Base-by-base conservation (phyloP, 2,329 filamentous ascomycete species). In the Grosmannia clavigera region DNA sequence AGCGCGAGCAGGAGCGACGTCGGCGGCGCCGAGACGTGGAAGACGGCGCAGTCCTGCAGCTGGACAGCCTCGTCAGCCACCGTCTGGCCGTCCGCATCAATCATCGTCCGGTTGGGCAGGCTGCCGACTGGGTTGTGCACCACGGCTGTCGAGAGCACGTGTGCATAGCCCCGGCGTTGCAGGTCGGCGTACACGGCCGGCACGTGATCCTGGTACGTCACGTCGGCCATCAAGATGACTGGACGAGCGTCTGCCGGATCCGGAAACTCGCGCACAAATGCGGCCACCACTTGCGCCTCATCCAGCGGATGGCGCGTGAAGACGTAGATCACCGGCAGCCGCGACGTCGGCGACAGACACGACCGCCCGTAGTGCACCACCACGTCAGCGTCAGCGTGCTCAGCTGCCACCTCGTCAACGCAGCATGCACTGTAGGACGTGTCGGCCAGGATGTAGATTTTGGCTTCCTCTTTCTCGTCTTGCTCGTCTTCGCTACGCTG, bases 401-500 rank as follows among this genome's bases (percentile, higher is more conserved):
- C 92, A 2, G 94, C 94, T 0, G 94, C 94, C 50, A 97, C 86
- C 74, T 99, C 94, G 68, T 99, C 94, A 22, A 97, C 92, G 68
- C 94, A 99, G 74, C 94, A 99, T 0, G 92, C 87, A 62, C 94
- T 95, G 73, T 97, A 99, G 2, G 92, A 96, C 2, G 94, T 97
- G 72, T 99, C 94, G 38, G 87, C 94, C 22, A 99, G 77, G 62
- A 99, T 92, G 67, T 88, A 95, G 58, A 97, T 78, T 25, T 38
- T 38, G 63, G 78, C 70, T 35, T 69, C 68, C 10, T 56, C 31
- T 27, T 14, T 29, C 16, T 33, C 59, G 58, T 43, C 56, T 58
- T 65, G 54, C 48, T 58, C 16, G 14, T 52, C 25, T 16, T 53
- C 43, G 43, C n/a, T 35, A 0, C 38, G 61, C 14, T 56, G 67